Conservation (phyloP, 805 yeast species). For the Hanseniaspora clermontiae region DNA sequence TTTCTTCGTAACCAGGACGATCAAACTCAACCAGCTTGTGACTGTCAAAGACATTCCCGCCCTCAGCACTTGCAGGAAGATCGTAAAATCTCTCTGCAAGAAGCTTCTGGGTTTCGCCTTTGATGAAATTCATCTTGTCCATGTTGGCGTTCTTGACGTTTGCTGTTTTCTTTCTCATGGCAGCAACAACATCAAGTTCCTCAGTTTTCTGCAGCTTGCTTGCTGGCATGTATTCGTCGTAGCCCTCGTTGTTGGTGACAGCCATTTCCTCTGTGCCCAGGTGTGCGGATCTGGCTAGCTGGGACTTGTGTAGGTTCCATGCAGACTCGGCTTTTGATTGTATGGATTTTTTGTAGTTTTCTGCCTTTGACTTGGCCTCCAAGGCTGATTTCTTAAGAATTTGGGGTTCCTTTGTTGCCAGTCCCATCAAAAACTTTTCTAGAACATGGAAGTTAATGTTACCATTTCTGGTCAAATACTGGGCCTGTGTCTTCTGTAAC, state of each 20-base stretch:
- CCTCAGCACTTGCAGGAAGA: constrained; percentile 18
- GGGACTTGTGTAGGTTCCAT: neutral
- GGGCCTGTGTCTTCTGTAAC: constrained; percentile 49
- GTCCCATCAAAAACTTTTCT: constrained; percentile 49
- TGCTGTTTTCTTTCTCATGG: constrained; percentile 40
- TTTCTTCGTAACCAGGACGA: constrained; percentile 74
- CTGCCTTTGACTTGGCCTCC: constrained; percentile 58
- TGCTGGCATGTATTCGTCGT: constrained; percentile 1
- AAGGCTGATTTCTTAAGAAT: constrained; percentile 47
- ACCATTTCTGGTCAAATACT: constrained; percentile 87
- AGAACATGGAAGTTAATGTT: constrained; percentile 61
- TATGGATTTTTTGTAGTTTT: constrained; percentile 47
- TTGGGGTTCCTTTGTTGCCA: constrained; percentile 63
- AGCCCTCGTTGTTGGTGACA: neutral
- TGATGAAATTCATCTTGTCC: constrained; percentile 11
- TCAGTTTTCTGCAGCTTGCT: constrained; percentile 20
- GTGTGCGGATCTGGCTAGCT: constrained; percentile 16
- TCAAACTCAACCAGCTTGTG: constrained; percentile 52
- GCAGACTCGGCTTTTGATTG: constrained; percentile 21
- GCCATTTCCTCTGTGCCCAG: constrained; percentile 14
- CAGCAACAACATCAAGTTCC: constrained; percentile 37
- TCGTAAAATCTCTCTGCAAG: constrained; percentile 15
- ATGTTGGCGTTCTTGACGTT: constrained; percentile 14
- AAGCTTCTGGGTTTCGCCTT: constrained; percentile 17
- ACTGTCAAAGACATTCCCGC: constrained; percentile 27